Conservation (phyloP, 2,329 filamentous ascomycete genomes). For the Pseudocercospora fijiensis region DNA sequence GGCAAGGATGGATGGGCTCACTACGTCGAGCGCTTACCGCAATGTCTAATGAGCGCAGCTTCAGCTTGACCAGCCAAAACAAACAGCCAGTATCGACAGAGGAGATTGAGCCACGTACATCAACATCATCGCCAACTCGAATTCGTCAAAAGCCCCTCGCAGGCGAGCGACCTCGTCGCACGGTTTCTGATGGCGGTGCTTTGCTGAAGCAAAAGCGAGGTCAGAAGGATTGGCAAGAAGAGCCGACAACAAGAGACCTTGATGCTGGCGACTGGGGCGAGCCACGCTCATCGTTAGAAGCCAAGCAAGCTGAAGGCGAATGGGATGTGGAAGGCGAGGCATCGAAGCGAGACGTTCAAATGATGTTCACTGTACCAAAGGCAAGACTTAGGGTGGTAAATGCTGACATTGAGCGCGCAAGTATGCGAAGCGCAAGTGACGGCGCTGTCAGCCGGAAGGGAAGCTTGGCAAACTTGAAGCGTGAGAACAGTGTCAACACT, state of each 20-base stretch:
- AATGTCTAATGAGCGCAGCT: slow-evolving; percentile 35
- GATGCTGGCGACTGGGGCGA: slow-evolving; percentile 40
- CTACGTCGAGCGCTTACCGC: slow-evolving; percentile 36
- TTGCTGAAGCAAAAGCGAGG: slow-evolving; percentile 46
- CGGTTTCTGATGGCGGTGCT: slow-evolving; percentile 46
- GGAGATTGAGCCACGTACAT: slow-evolving; percentile 21
- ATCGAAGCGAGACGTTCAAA: slow-evolving; percentile 49
- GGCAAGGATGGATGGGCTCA: slow-evolving; percentile 36
- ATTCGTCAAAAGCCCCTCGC: slow-evolving; percentile 6
- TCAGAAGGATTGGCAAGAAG: slow-evolving; percentile 40
- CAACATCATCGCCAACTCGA: slow-evolving; percentile 31
- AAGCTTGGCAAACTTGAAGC: slow-evolving; percentile 19
- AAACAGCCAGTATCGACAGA: slow-evolving; percentile 12
- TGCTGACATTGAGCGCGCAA: slow-evolving; percentile 55
- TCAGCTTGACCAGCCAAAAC: slow-evolving; percentile 31
- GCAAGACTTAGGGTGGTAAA: slow-evolving; percentile 89
- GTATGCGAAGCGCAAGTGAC: slow-evolving; percentile 39
- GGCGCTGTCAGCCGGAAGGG: slow-evolving; percentile 27
- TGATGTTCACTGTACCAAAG: slow-evolving; percentile 90
- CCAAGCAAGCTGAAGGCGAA: slow-evolving; percentile 42
- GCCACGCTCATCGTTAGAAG: slow-evolving; percentile 27
- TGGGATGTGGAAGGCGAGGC: slow-evolving; percentile 54
- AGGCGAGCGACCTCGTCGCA: slow-evolving; percentile 39
- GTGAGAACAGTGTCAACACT: slow-evolving; percentile 21
- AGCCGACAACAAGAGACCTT: slow-evolving; percentile 34